These are phyloP conservation scores for Stereocaulon alpinum DNA, from an alignment of 495 filamentous ascomycete species.

Conservation along the genomic window DNA sequence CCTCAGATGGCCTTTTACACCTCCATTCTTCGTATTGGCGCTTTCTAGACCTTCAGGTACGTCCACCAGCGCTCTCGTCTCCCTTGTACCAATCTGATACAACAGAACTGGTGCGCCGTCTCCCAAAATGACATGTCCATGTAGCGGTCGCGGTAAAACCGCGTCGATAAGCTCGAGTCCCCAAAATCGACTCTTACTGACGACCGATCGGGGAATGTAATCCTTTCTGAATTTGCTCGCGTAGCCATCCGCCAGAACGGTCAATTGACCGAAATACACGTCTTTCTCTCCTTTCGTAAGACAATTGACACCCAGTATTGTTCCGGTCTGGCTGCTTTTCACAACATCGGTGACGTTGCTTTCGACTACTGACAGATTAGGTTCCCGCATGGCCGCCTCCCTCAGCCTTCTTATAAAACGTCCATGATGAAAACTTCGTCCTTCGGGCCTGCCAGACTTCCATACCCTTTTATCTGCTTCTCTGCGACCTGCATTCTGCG, in stretches of 20 bases:
- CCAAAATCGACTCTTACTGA: constrained; percentile 75
- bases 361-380: constrained; percentile 65
- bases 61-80: constrained; percentile 84
- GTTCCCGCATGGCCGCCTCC: constrained; percentile 50
- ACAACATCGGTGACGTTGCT: constrained; percentile 56
- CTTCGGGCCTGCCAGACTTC: constrained; percentile 42
- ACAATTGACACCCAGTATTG: constrained; percentile 68
- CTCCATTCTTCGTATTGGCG: constrained; percentile 59
- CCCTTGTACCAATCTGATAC: constrained; percentile 94
- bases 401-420: constrained; percentile 70
- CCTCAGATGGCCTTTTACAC: constrained; percentile 69
- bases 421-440: constrained; percentile 73
- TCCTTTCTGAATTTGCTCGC: constrained; percentile 84
- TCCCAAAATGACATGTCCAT: constrained; percentile 83
- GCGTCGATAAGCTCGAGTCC: constrained; percentile 86
- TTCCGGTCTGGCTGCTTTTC: constrained; percentile 43
- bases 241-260: constrained; percentile 88
- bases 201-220: constrained; percentile 55
- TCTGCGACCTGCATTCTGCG: constrained; percentile 22
- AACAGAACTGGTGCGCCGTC: constrained; percentile 72
- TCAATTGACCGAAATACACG: constrained; percentile 77
- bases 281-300: constrained; percentile 52
- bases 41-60: constrained; percentile 71
- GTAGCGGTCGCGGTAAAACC: constrained; percentile 55
- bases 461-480: constrained; percentile 24